phyloP scores from a whole-genome alignment of 2,329 filamentous ascomycete genomes.

The Fusarium annulatum region DNA sequence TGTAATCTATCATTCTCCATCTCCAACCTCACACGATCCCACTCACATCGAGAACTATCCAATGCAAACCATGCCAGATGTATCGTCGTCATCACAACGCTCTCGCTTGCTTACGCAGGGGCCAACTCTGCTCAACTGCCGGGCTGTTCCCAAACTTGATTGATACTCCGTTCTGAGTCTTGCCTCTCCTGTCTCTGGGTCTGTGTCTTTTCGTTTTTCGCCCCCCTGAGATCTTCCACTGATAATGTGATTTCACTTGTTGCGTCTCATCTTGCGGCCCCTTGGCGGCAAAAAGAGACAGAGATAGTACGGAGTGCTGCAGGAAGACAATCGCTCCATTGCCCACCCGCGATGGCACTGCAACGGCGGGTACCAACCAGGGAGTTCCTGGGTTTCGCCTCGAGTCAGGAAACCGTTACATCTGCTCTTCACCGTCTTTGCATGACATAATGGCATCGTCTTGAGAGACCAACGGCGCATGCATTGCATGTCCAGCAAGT shows the following conservation, averaged over 20 bases:
- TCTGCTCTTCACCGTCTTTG: slow-evolving; percentile 30
- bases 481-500: neutral
- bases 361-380: slow-evolving; percentile 31
- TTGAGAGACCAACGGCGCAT: neutral
- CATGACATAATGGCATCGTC: slow-evolving; percentile 6
- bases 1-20: slow-evolving; percentile 5
- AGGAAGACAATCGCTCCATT: slow-evolving; percentile 29
- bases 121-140: slow-evolving; percentile 27
- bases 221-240: slow-evolving; percentile 31
- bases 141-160: slow-evolving; percentile 16
- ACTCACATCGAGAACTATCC: slow-evolving; percentile 11
- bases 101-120: slow-evolving; percentile 25
- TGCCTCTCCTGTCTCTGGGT: neutral
- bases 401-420: slow-evolving; percentile 25
- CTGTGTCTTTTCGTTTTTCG: neutral
- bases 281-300: slow-evolving; percentile 36
- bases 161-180: neutral
- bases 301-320: slow-evolving; percentile 1
- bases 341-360: slow-evolving; percentile 40
- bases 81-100: slow-evolving; percentile 16
- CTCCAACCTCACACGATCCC: slow-evolving; percentile 8
- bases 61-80: slow-evolving; percentile 15
- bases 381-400: slow-evolving; percentile 15
- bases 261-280: slow-evolving; percentile 20
- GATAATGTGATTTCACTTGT: slow-evolving; percentile 12